Conservation (phyloP, 352 stramenopile species). For the Plasmopara viticola region DNA sequence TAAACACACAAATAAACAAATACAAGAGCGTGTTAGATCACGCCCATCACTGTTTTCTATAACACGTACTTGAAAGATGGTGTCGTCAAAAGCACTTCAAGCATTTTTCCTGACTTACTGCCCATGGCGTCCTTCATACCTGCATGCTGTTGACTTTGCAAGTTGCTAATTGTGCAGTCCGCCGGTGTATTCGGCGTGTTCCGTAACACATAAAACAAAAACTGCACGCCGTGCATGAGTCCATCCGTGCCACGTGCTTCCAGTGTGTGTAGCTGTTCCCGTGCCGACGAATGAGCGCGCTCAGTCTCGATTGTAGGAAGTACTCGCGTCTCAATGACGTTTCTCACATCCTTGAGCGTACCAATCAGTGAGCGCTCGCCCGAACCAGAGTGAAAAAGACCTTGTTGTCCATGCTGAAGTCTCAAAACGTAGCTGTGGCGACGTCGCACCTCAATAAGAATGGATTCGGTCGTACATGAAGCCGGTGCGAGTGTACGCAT, state of each 20-base stretch:
- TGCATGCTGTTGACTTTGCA: constrained; percentile 72
- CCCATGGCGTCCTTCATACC: constrained; percentile 85
- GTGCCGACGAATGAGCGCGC: constrained; percentile 70
- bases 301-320: constrained; percentile 78
- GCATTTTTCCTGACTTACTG: constrained; percentile 80
- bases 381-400: constrained; percentile 68
- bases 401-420: constrained; percentile 77
- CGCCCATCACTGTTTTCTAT: background rate
- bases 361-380: constrained; percentile 71
- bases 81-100: constrained; percentile 72
- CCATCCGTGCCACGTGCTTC: constrained; percentile 72
- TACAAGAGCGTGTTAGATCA: constrained; percentile 2
- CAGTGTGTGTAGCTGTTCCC: constrained; percentile 73
- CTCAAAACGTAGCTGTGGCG: constrained; percentile 71
- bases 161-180: constrained; percentile 80
- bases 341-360: constrained; percentile 78
- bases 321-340: constrained; percentile 69
- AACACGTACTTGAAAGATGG: constrained; percentile 70
- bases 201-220: constrained; percentile 80
- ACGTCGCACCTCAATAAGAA: constrained; percentile 65
- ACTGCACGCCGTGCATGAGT: constrained; percentile 83
- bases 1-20: background rate
- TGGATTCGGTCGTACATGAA: constrained; percentile 71
- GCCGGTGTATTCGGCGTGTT: constrained; percentile 79
- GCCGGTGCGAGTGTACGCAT: constrained; percentile 72